phyloP scores from a whole-genome alignment of 2,329 filamentous ascomycete species.

The Alternaria sp. region DNA sequence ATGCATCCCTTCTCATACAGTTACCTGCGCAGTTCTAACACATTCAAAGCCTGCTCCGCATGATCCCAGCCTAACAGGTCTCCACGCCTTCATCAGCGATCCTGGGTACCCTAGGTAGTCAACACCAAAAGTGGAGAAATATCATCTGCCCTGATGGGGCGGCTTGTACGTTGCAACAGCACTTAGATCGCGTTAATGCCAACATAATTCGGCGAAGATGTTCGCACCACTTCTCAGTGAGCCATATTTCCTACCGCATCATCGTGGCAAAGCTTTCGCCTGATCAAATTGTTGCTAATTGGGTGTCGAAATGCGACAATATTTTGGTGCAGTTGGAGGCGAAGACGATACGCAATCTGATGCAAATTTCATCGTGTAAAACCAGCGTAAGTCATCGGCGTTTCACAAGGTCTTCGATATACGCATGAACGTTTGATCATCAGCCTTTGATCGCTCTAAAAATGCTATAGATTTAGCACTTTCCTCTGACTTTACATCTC shows the following conservation, averaged over 20 bases:
- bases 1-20: background rate
- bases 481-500: background rate
- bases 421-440: background rate
- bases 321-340: background rate
- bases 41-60: background rate
- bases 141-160: background rate
- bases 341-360: background rate
- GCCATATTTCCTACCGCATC: background rate
- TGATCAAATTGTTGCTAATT: background rate
- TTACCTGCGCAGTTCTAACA: background rate
- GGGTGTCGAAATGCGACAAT: background rate
- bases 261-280: accelerated
- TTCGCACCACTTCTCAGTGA: background rate
- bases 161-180: background rate
- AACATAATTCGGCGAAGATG: background rate
- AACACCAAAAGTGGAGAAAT: background rate
- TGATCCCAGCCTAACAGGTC: background rate
- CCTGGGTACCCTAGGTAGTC: background rate
- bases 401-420: too few species aligned
- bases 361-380: background rate
- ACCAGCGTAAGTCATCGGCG: background rate
- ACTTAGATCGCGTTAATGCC: background rate
- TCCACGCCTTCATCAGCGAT: background rate
- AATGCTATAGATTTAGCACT: background rate
- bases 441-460: background rate